phyloP scores from a whole-genome alignment of 371 early-diverging fungal genomes.

The Lichtheimia corymbifera region DNA sequence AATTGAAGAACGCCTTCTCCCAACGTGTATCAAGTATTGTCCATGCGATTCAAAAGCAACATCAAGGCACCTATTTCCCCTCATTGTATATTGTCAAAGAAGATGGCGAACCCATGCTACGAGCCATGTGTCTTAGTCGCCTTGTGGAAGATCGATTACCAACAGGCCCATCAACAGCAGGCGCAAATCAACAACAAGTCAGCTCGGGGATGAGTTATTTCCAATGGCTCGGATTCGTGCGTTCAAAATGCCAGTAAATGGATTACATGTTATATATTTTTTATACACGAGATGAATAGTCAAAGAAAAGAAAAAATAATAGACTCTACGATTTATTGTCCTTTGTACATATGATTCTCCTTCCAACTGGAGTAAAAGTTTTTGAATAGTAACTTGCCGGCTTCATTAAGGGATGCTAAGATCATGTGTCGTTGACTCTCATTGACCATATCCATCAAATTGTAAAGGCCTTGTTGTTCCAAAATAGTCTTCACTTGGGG shows the following conservation, averaged over 20 bases:
- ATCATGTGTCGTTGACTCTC: constrained; percentile 70
- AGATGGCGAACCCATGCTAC: constrained; percentile 84
- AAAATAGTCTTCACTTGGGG: constrained; percentile 56
- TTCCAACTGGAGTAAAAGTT: constrained; percentile 58
- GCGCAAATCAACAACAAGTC: constrained; percentile 44
- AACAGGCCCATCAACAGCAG: constrained; percentile 39
- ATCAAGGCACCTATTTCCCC: constrained; percentile 54
- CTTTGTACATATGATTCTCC: constrained; percentile 63
- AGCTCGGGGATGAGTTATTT: constrained; percentile 78
- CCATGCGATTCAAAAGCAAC: constrained; percentile 19
- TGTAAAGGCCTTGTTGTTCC: constrained; percentile 59
- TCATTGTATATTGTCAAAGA: constrained; percentile 83
- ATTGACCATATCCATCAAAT: constrained; percentile 69
- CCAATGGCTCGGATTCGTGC: constrained; percentile 63
- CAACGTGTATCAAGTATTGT: constrained; percentile 31
- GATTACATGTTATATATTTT: not conserved
- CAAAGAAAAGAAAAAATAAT: constrained; percentile 5
- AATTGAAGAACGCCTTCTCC: constrained; percentile 35
- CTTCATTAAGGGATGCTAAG: constrained; percentile 60
- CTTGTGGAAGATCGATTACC: constrained; percentile 81
- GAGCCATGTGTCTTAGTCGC: constrained; percentile 81
- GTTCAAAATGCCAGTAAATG: constrained; percentile 33
- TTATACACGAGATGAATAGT: not conserved
- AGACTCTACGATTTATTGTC: constrained; percentile 42
- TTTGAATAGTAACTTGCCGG: constrained; percentile 61